These are phyloP conservation scores for Anthostomella pinea DNA, from an alignment of 2,329 filamentous ascomycete species.

Conservation along the genomic window DNA sequence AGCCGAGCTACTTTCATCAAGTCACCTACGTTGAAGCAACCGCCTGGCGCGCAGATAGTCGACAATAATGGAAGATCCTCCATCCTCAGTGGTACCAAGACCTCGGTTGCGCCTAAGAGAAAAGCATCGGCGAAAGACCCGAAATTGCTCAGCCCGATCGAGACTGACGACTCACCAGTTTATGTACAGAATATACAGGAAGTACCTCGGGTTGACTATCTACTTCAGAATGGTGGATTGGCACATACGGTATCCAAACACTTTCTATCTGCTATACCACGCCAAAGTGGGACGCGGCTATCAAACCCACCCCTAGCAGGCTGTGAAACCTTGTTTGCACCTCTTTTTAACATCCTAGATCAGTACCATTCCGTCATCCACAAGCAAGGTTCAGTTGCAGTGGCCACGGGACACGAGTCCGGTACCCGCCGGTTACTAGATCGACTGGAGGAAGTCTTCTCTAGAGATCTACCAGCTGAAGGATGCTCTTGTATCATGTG, in stretches of 20 bases:
- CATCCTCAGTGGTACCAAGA: conserved; percentile 33
- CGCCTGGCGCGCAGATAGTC: conserved; percentile 29
- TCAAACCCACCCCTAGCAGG: conserved; percentile 65
- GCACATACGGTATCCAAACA: conserved; percentile 67
- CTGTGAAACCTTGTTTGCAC: conserved; percentile 73
- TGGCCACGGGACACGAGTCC: conserved; percentile 91
- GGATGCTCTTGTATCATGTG: conserved; percentile 88
- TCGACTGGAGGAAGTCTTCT: conserved; percentile 90
- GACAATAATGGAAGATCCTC: conserved; percentile 27
- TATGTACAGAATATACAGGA: conserved; percentile 58
- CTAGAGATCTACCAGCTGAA: conserved; percentile 82
- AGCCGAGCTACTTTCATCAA: conserved; percentile 56
- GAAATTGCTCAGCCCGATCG: conserved; percentile 33
- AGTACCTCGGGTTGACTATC: conserved; percentile 83
- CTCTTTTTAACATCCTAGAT: conserved; percentile 78
- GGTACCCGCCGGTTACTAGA: conserved; percentile 89
- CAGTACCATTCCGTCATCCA: conserved; percentile 80
- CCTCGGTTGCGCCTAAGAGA: conserved; percentile 36
- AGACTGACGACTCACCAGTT: conserved; percentile 49
- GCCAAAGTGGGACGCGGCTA: conserved; percentile 53
- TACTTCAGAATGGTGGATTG: conserved; percentile 87
- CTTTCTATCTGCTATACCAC: conserved; percentile 65
- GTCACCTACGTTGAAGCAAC: conserved; percentile 29
- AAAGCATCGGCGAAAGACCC: conserved; percentile 30
- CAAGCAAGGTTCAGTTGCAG: conserved; percentile 85